Conservation (phyloP, 495 filamentous ascomycete genomes). For the Penicillium waksmanii region DNA sequence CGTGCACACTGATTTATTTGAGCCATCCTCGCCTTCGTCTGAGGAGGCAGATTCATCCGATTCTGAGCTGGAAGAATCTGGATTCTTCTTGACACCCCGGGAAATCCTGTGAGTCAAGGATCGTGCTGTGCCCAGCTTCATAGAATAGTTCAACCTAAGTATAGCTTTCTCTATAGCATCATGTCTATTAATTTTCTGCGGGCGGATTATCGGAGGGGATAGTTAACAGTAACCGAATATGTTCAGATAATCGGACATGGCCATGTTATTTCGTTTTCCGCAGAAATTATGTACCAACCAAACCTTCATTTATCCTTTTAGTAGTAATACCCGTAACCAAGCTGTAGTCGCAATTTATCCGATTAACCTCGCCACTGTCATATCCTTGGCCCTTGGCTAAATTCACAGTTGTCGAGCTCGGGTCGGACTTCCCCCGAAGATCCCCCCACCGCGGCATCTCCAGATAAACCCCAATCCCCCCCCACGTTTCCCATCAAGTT, state of each 20-base stretch:
- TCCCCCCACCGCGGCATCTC: conserved; percentile 17
- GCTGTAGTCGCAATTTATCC: too few relatives aligned
- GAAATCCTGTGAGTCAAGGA: neutral
- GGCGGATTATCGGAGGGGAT: too few relatives aligned
- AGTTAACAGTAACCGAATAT: neutral
- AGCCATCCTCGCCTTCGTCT: neutral
- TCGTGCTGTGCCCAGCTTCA: neutral
- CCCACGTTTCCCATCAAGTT: conserved; percentile 10
- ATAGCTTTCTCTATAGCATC: too few relatives aligned
- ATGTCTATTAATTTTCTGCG: too few relatives aligned
- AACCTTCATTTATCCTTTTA: too few relatives aligned
- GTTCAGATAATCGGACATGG: neutral
- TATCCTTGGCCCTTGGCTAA: too few relatives aligned
- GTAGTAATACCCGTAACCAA: too few relatives aligned
- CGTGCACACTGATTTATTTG: too few relatives aligned
- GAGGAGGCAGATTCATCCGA: neutral
- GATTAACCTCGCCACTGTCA: too few relatives aligned
- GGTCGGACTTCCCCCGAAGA: conserved; percentile 26
- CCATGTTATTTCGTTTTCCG: neutral
- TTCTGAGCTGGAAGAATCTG: neutral
- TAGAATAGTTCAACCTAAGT: too few relatives aligned
- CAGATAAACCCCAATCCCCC: conserved; percentile 19
- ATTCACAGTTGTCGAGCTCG: neutral
- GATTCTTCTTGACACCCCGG: neutral
- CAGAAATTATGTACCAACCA: too few relatives aligned